A percentile compares a stretch with the other conserved stretches of the same genome.
Evolutionary conservation across 495 filamentous ascomycete genomes (phyloP).

Genomic region (Alectoria sarmentosa): DNA sequence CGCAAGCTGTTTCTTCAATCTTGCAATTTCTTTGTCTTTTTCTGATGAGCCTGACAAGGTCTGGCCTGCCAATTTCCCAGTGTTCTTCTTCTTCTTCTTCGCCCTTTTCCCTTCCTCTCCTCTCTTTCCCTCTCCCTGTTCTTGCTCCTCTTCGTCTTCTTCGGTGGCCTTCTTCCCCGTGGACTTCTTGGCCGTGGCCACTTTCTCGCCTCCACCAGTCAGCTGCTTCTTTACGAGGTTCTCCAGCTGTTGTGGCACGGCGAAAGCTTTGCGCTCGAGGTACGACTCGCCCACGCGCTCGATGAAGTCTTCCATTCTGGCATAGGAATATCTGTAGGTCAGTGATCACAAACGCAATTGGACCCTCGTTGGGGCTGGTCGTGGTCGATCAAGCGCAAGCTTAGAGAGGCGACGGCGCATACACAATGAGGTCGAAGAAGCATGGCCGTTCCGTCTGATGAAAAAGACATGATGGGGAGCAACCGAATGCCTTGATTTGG

Average conservation of each 20-base stretch:
- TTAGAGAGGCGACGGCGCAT: neutral
- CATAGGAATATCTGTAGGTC: neutral
- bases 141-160: neutral
- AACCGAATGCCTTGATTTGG: neutral
- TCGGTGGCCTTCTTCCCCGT: neutral
- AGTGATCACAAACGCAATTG: neutral
- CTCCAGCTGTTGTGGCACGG: slow-evolving; percentile 23
- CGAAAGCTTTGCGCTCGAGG: slow-evolving; percentile 22
- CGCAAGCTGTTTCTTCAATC: slow-evolving; percentile 18
- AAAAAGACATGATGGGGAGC: neutral
- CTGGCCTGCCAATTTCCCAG: neutral
- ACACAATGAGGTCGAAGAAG: neutral
- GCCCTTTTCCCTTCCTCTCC: neutral
- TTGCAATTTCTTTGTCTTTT: slow-evolving; percentile 22
- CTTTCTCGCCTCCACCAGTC: slow-evolving; percentile 1
- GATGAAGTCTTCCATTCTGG: slow-evolving; percentile 13
- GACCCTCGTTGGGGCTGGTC: neutral
- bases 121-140: neutral
- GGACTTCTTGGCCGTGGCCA: neutral
- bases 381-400: neutral
- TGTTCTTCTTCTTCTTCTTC: neutral
- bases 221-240: slow-evolving; percentile 24
- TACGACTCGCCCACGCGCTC: slow-evolving; percentile 23
- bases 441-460: neutral
- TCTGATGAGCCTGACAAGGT: neutral